Evolutionary conservation across 2,329 filamentous ascomycete species (phyloP), one percentile per base, ranked within the genome.

Genomic region (Ascochyta viciae-villosae): DNA sequence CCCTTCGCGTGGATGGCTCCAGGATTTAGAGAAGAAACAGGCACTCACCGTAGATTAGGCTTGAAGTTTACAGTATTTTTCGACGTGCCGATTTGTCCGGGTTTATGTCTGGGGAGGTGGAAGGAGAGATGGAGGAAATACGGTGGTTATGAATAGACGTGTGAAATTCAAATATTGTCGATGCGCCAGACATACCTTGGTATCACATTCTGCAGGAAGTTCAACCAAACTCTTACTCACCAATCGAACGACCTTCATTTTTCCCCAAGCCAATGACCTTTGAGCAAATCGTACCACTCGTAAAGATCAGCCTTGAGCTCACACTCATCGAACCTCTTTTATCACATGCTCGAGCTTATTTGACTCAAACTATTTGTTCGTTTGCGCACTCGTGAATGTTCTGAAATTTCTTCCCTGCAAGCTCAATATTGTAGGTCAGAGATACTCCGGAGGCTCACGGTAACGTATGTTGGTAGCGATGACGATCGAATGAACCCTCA

Each of bases 381-480:
- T 3, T 35, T 10, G n/a, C 8, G 15, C 39, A 23, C 10, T 12
- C 19, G 3, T 13, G 19, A 39, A 10, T 0, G 6, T 13, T 3
- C 9, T 10, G 2, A 27, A 6, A 9, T 27, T 39, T 23, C 19
- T 4, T 3, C 8, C 35, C 22, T 5, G 15, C 9, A 13, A 39
- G 4, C 3, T 31, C 10, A 19, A 19, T 19, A 19, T 19, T 19
- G 19, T 19, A 19, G 19, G 19, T 29, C 12, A 3, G 9, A 29
- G 33, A 16, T 38, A 1, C 10, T 6, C 3, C 31, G 6, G 4
- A 41, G 26, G 15, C 45, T 33, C 22, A 35, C 3, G 6, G 8
- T 10, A 16, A 1, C 6, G 1, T 9, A 13, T 6, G 15, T 15
- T 45, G 53, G 47, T 56, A 56, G 42, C 53, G 37, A 56, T 43